Base-by-base conservation (phyloP, 2,329 filamentous ascomycete species). In the Calonectria henricotiae region DNA sequence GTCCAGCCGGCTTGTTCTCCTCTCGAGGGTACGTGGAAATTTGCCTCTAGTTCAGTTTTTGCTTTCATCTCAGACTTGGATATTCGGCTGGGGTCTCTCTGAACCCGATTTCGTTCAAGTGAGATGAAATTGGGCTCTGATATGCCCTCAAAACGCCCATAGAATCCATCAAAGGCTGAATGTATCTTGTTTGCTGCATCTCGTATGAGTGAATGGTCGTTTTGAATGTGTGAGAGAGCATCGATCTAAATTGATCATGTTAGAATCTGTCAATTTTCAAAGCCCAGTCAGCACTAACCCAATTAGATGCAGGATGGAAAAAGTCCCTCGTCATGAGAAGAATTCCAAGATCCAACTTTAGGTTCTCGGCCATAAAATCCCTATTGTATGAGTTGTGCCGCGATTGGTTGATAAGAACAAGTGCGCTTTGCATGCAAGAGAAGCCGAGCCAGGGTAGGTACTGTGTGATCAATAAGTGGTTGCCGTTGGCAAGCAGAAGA, bases 281-380 rank as follows among this genome's bases (percentile, higher is more conserved):
- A 23, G 7, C 9, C 13, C 5, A 25, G 6, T 11, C 3, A 12
- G 8, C 5, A 39, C 51, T 17, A 15, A 58, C 51, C 51, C 51
- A 58, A 25, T 39, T 58, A 5, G 12, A 58, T 4, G 51, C 51
- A 17, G 51, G 51, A 7, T 58, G 32, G 3, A 58, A 58, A 39
- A 39, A 58, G 51, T 58, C 35, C 23, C 51, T 58, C 5, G 51
- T 58, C 51, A 58, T 58, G 8, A 58, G 32, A 39, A 58, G 51
- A 27, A 58, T 58, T 12, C 32, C 51, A 4, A 58, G 23, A 39
- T 35, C 51, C n/a, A 58, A 17, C 11, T 37, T 58, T 7, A 58
- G 51, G 23, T 58, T 58, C 32, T 58, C 51, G 6, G 51, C 51
- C 51, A 58, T 58, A 9, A 58, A 25, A 12, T 37, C 35, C 25